A percentile compares a stretch with the other conserved stretches of the same genome.
Evolutionary conservation across 2,329 filamentous ascomycete species (phyloP).

Genomic region (Aureobasidium leucospermi): DNA sequence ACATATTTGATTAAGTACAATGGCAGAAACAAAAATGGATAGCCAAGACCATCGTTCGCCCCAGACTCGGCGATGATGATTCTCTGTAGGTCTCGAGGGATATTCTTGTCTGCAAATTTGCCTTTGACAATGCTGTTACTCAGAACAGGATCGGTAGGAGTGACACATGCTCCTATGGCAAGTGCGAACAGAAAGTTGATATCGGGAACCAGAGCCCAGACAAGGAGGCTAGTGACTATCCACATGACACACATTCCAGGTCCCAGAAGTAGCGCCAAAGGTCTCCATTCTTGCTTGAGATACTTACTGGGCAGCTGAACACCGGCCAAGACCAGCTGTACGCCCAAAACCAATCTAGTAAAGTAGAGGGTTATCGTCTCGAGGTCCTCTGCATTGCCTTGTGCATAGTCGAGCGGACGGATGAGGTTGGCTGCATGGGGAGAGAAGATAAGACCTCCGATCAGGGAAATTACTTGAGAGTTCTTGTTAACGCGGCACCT

Average conservation of each 20-base stretch:
- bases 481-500: neutral
- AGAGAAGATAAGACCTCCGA: conserved; percentile 72
- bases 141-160: conserved; percentile 81
- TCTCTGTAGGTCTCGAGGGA: conserved; percentile 72
- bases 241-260: conserved; percentile 86
- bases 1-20: conserved; percentile 76
- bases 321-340: conserved; percentile 83
- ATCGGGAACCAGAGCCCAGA: conserved; percentile 68
- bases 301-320: conserved; percentile 83
- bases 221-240: conserved; percentile 68
- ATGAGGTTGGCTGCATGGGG: conserved; percentile 71
- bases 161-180: conserved; percentile 77
- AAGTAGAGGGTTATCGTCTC: conserved; percentile 75
- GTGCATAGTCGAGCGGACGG: conserved; percentile 64
- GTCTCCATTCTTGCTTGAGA: conserved; percentile 68
- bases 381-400: conserved; percentile 49
- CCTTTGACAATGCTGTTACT: conserved; percentile 90
- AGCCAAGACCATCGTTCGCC: conserved; percentile 82
- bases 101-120: conserved; percentile 85
- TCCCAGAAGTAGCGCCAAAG: conserved; percentile 66
- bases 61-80: conserved; percentile 64
- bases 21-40: conserved; percentile 80
- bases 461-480: conserved; percentile 66
- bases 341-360: conserved; percentile 76
- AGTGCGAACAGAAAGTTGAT: conserved; percentile 71